A percentile compares a stretch with the other conserved stretches of the same genome.
These are phyloP conservation scores for Corymbia calophylla DNA, from an alignment of 441 rosid genomes.

Conservation along the genomic window DNA sequence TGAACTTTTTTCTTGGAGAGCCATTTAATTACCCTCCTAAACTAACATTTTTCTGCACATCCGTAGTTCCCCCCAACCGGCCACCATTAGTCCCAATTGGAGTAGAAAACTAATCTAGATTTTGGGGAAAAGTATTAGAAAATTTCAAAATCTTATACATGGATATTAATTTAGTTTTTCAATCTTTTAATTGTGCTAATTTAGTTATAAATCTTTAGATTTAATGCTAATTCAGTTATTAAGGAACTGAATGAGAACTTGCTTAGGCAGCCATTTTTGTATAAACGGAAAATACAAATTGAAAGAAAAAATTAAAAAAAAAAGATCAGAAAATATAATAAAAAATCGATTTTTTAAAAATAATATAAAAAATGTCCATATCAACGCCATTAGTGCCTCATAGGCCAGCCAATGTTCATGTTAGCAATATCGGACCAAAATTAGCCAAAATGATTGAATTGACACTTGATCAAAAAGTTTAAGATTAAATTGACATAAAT, in stretches of 20 bases:
- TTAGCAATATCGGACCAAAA: fast-evolving
- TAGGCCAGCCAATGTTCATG: fast-evolving
- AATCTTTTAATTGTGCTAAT: fast-evolving
- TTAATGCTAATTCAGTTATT: fast-evolving
- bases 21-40: not conserved
- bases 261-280: fast-evolving
- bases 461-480: too few relatives aligned
- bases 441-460: fast-evolving
- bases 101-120: not conserved
- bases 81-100: not conserved
- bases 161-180: fast-evolving
- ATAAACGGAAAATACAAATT: not conserved
- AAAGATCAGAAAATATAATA: too few relatives aligned
- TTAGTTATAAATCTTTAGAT: fast-evolving
- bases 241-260: not conserved
- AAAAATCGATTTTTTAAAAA: too few relatives aligned
- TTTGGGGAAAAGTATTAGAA: not conserved
- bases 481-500: fast-evolving
- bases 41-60: not conserved
- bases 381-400: fast-evolving
- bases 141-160: too few relatives aligned
- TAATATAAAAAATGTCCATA: too few relatives aligned
- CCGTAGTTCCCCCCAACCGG: not conserved
- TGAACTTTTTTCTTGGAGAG: not conserved
- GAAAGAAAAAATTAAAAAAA: too few relatives aligned